These are phyloP conservation scores for Phoma sp. DNA, from an alignment of 2,329 filamentous ascomycete species.

Conservation along the genomic window DNA sequence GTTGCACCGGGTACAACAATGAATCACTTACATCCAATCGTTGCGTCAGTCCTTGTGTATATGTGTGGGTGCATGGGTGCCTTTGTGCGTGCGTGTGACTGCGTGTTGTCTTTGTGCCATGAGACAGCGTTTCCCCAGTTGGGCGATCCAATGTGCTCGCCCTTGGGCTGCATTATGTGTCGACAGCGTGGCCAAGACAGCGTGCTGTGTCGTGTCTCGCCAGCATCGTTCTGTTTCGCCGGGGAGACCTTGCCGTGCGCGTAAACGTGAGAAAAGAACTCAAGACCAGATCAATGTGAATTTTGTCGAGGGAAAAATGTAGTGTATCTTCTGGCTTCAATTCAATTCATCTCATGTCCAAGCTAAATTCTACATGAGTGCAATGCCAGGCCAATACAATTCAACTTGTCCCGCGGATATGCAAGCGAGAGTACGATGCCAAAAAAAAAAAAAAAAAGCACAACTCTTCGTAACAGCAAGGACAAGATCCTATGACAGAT, in stretches of 20 bases:
- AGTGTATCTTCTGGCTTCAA: not conserved
- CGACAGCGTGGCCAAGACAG: slow-evolving; percentile 17
- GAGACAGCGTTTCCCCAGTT: not conserved
- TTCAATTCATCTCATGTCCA: not conserved
- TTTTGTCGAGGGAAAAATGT: not conserved
- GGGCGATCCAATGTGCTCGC: not conserved
- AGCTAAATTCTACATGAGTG: slow-evolving; percentile 12
- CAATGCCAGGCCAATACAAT: not conserved
- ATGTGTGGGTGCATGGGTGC: not conserved
- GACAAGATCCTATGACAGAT: not conserved
- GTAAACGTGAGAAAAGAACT: not conserved
- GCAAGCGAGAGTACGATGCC: slow-evolving; percentile 4
- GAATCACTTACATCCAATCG: slow-evolving; percentile 23
- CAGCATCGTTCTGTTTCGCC: not conserved
- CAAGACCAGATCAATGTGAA: not conserved
- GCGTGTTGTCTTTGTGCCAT: not conserved
- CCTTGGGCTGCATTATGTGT: slow-evolving; percentile 10
- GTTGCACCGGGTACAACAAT: slow-evolving; percentile 19
- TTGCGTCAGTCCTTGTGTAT: not conserved
- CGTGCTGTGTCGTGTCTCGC: slow-evolving; percentile 17
- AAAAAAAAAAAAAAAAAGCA: not conserved
- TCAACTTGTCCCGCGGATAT: not conserved
- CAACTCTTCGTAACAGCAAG: not conserved
- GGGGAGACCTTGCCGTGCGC: not conserved
- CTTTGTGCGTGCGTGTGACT: not conserved